These are phyloP conservation scores for Avena insularis DNA, from an alignment of 176 grass and related monocot genomes.

Conservation along the genomic window DNA sequence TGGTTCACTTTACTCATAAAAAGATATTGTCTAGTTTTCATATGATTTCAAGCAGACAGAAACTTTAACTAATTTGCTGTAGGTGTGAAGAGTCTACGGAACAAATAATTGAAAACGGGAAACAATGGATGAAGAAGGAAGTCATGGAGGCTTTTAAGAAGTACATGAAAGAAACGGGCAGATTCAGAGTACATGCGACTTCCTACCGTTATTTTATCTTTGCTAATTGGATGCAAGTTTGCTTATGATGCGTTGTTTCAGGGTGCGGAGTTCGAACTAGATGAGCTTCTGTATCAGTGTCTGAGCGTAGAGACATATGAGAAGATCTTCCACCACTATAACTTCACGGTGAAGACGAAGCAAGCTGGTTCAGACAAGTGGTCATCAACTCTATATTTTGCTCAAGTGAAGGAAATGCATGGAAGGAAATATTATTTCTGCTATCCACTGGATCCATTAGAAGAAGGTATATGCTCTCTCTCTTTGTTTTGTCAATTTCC, in stretches of 20 bases:
- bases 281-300: slow-evolving; percentile 11
- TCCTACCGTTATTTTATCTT: background rate
- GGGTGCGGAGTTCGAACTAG: background rate
- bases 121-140: slow-evolving; percentile 10
- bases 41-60: background rate
- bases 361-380: background rate
- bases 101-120: background rate
- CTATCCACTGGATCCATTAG: background rate
- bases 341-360: background rate
- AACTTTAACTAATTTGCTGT: background rate
- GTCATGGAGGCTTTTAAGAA: slow-evolving; percentile 25
- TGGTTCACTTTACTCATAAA: background rate
- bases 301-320: slow-evolving; percentile 8
- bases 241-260: background rate
- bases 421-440: slow-evolving; percentile 29
- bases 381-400: slow-evolving; percentile 15
- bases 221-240: background rate
- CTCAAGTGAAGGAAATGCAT: slow-evolving; percentile 40
- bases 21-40: background rate
- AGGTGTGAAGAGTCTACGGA: background rate
- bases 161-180: background rate
- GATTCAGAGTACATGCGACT: background rate
- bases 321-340: slow-evolving; percentile 4
- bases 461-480: background rate
- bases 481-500: background rate